These are phyloP conservation scores for Brasenia schreberi DNA, from an alignment of 164 flowering plant species.

Conservation along the genomic window DNA sequence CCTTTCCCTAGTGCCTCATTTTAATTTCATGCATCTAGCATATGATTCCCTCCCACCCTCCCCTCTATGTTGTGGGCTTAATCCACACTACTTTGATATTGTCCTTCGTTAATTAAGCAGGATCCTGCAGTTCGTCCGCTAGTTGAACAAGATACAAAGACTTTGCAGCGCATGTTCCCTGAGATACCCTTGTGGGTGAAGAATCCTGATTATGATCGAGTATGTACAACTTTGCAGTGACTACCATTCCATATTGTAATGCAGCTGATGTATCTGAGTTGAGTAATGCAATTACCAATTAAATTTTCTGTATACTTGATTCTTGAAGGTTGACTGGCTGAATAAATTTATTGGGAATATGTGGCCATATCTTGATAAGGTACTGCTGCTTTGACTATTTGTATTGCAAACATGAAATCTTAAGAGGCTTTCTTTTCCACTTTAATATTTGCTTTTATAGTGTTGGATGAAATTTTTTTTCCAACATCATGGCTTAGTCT, in stretches of 20 bases:
- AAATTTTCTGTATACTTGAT: not conserved
- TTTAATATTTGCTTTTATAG: not conserved
- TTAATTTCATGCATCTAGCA: too few species aligned
- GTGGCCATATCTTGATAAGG: slow-evolving; percentile 99
- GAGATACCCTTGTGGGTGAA: slow-evolving; percentile 97
- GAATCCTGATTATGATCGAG: slow-evolving; percentile 93
- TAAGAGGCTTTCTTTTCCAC: not conserved
- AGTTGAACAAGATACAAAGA: slow-evolving; percentile 60
- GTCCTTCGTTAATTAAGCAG: slow-evolving; percentile 15
- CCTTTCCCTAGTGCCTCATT: too few species aligned
- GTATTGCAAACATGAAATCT: not conserved
- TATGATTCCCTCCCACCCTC: too few species aligned
- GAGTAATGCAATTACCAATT: slow-evolving; percentile 2
- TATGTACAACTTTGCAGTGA: slow-evolving; percentile 17
- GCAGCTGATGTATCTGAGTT: not conserved
- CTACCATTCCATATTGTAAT: not conserved
- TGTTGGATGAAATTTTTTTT: not conserved
- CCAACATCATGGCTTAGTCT: not conserved
- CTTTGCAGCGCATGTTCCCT: slow-evolving; percentile 55
- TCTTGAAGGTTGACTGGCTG: slow-evolving; percentile 85
- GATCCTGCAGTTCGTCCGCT: slow-evolving; percentile 69
- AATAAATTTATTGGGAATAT: slow-evolving; percentile 60
- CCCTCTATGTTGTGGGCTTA: too few species aligned
- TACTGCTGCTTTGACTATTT: slow-evolving; percentile 8
- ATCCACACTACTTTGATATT: too few species aligned